Conservation (phyloP, 2,329 filamentous ascomycete species). For the Coniochaeta sp. region DNA sequence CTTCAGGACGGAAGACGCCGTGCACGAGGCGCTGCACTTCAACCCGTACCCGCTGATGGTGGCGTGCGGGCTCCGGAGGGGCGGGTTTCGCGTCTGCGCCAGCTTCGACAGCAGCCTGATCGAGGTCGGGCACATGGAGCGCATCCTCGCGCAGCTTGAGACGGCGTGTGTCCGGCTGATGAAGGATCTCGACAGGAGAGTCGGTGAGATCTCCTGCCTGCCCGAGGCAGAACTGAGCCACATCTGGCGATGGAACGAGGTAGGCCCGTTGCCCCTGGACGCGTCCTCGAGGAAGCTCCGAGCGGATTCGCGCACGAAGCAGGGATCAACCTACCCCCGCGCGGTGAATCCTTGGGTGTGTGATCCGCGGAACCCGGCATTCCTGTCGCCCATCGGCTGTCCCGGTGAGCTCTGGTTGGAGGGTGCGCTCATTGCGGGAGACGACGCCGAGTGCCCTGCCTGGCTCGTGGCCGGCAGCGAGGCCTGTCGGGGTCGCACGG, state of each 20-base stretch:
- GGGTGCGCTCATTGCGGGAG: slow-evolving; percentile 20
- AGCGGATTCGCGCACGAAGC: slow-evolving; percentile 11
- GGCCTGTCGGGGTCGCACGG: slow-evolving; percentile 18
- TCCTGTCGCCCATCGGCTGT: slow-evolving; percentile 32
- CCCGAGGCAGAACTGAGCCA: slow-evolving; percentile 26
- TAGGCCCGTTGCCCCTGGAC: slow-evolving; percentile 25
- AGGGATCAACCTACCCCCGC: slow-evolving; percentile 24
- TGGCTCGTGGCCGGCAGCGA: slow-evolving; percentile 27
- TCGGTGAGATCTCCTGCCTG: slow-evolving; percentile 27
- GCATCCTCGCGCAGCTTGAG: slow-evolving; percentile 27
- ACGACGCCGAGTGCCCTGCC: slow-evolving; percentile 18
- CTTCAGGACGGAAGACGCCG: slow-evolving; percentile 8
- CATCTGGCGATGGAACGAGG: slow-evolving; percentile 34
- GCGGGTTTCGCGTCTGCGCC: slow-evolving; percentile 32
- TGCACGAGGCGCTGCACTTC: slow-evolving; percentile 25
- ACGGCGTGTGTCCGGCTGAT: slow-evolving; percentile 14
- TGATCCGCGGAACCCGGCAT: slow-evolving; percentile 20
- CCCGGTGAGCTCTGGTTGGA: slow-evolving; percentile 32
- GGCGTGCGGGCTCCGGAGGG: slow-evolving; percentile 32
- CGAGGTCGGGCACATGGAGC: slow-evolving; percentile 24
- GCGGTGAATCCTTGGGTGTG: slow-evolving; percentile 24
- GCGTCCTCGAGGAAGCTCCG: slow-evolving; percentile 13
- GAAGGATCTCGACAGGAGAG: slow-evolving; percentile 15
- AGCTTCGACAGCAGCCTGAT: slow-evolving; percentile 33
- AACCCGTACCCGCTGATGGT: slow-evolving; percentile 43